Percentiles rank a stretch among this genome's conserved stretches.
Evolutionary conservation across 305 asterid species (phyloP).

Genomic region (Fraxinus albicans): DNA sequence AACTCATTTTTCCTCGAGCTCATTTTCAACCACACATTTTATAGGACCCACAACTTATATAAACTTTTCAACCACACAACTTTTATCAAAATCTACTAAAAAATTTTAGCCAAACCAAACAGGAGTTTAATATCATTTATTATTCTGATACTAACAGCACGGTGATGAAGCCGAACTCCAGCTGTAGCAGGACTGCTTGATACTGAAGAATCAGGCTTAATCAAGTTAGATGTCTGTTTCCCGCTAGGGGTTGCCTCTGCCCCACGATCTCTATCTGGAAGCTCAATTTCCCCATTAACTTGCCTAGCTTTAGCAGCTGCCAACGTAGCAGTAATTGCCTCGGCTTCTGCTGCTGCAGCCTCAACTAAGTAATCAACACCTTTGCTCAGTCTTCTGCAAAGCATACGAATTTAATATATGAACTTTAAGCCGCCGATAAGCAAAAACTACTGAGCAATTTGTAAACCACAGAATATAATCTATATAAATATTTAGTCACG

Average conservation of each 20-base stretch:
- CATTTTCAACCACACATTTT: not conserved
- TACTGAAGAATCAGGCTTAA: slow-evolving; percentile 69
- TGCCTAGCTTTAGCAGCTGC: slow-evolving; percentile 98
- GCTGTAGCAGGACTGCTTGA: slow-evolving; percentile 65
- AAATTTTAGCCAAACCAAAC: not conserved
- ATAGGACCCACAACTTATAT: not conserved
- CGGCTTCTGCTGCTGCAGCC: slow-evolving; percentile 98
- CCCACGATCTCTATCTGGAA: slow-evolving; percentile 90
- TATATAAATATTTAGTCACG: slow-evolving; percentile 11
- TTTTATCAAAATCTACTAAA: not conserved
- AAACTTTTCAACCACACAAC: not conserved
- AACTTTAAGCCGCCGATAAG: slow-evolving; percentile 16
- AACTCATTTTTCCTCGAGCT: not conserved
- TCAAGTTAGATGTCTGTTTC: slow-evolving; percentile 60
- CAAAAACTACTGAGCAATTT: slow-evolving; percentile 15
- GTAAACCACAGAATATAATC: not conserved
- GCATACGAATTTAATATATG: slow-evolving; percentile 26
- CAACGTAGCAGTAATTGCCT: slow-evolving; percentile 85
- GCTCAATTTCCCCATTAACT: slow-evolving; percentile 82
- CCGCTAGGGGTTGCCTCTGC: slow-evolving; percentile 95
- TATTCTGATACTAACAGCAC: slow-evolving; percentile 69
- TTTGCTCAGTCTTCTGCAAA: slow-evolving; percentile 61
- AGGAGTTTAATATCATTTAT: slow-evolving; percentile 7
- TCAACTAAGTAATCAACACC: slow-evolving; percentile 94
- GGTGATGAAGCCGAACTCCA: slow-evolving; percentile 94